Percentiles rank a stretch among this genome's conserved stretches.
Evolutionary conservation across 2,329 filamentous ascomycete species (phyloP).

Genomic region (Fusarium verticillioides): DNA sequence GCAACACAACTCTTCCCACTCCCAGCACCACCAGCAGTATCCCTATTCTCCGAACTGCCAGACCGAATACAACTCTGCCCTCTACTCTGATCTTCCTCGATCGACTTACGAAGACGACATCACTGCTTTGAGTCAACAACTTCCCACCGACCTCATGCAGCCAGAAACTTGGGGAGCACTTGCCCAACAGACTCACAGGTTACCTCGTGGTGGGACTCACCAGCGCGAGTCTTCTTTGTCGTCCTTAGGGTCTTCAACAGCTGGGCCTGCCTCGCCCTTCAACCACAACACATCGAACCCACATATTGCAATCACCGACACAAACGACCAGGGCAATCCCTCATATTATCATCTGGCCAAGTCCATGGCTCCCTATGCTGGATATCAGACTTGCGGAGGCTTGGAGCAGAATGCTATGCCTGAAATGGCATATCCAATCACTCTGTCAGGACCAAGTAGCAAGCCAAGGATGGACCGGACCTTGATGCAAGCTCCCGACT

Average conservation of each 20-base stretch:
- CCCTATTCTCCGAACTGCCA: conserved; percentile 31
- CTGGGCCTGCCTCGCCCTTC: conserved; percentile 69
- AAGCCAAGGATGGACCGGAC: conserved; percentile 55
- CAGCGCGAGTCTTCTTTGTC: conserved; percentile 71
- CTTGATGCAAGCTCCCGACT: conserved; percentile 59
- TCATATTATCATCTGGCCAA: conserved; percentile 62
- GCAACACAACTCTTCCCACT: conserved; percentile 43
- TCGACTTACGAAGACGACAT: conserved; percentile 42
- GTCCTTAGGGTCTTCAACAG: conserved; percentile 66
- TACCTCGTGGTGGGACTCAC: conserved; percentile 58
- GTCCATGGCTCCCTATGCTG: conserved; percentile 55
- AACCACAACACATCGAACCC: conserved; percentile 66
- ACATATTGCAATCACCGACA: conserved; percentile 66
- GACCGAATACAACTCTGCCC: conserved; percentile 31
- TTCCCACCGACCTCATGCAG: conserved; percentile 52
- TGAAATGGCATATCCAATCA: conserved; percentile 55
- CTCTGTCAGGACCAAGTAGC: conserved; percentile 51
- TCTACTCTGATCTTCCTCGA: conserved; percentile 30
- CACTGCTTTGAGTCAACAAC: conserved; percentile 40
- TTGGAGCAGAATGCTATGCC: conserved; percentile 51
- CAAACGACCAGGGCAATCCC: conserved; percentile 54
- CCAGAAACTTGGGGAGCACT: conserved; percentile 55
- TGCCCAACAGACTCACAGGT: conserved; percentile 53
- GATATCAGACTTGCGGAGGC: conserved; percentile 51
- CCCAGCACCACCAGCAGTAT: conserved; percentile 36